Evolutionary conservation across 306 rosid genomes (phyloP).

Genomic region (Parietaria judaica): DNA sequence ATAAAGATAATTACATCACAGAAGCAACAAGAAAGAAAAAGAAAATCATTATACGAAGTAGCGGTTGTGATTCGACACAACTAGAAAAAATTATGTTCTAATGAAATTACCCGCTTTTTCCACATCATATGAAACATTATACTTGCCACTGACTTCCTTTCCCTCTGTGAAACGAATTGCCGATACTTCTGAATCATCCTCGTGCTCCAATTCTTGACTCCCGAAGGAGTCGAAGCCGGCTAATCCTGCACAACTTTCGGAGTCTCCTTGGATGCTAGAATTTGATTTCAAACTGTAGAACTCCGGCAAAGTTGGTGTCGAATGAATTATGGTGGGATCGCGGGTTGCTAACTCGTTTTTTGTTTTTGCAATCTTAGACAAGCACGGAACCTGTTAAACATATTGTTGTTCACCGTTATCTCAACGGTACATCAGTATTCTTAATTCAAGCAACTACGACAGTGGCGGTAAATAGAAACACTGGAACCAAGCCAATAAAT

Average conservation of each 20-base stretch:
- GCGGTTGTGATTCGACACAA: slow-evolving; percentile 1
- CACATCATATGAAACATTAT: slow-evolving; percentile 23
- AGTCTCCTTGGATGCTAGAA: slow-evolving; percentile 7
- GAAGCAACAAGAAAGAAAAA: slow-evolving; percentile 10
- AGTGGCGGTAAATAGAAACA: too few relatives aligned
- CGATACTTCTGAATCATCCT: too few relatives aligned
- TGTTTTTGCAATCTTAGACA: slow-evolving; percentile 35
- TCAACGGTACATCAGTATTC: too few relatives aligned
- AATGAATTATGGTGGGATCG: background rate
- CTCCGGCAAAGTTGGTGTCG: slow-evolving; percentile 18
- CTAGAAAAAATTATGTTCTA: too few relatives aligned
- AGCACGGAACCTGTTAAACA: slow-evolving; percentile 39
- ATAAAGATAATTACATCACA: too few relatives aligned
- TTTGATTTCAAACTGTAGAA: slow-evolving; percentile 29
- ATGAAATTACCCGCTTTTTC: slow-evolving; percentile 22
- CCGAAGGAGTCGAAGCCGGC: background rate
- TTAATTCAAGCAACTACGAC: too few relatives aligned
- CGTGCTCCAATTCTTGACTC: too few relatives aligned
- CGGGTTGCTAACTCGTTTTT: slow-evolving; percentile 28
- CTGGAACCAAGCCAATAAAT: too few relatives aligned
- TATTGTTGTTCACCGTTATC: too few relatives aligned
- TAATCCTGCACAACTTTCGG: slow-evolving; percentile 17
- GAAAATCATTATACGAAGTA: background rate
- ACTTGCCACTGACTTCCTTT: slow-evolving; percentile 18
- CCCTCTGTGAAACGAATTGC: too few relatives aligned